Percentiles rank a stretch among this genome's conserved stretches.
phyloP scores from a whole-genome alignment of 768 basidiomycete genomes.

The Pleurotus eryngii region DNA sequence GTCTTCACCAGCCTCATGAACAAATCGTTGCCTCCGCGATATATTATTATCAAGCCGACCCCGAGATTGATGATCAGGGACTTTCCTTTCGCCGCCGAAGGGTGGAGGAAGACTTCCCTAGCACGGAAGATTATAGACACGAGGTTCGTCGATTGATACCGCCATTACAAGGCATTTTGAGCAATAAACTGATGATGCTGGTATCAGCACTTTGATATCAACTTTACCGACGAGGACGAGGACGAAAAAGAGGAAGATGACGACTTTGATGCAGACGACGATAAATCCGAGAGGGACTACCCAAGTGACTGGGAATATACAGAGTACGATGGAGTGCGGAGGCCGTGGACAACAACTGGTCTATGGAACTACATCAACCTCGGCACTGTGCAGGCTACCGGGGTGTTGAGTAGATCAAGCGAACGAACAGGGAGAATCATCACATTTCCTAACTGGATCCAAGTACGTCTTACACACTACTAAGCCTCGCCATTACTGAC shows the following conservation, averaged over 20 bases:
- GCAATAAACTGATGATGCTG: not conserved
- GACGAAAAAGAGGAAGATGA: not conserved
- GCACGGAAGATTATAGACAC: not conserved
- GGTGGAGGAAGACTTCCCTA: not conserved
- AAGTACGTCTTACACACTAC: not conserved
- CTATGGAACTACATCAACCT: not conserved
- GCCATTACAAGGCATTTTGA: not conserved
- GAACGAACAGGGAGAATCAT: slow-evolving; percentile 1
- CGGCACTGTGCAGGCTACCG: not conserved
- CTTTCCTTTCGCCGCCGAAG: slow-evolving; percentile 8
- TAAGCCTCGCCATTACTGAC: not conserved
- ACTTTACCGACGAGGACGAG: not conserved
- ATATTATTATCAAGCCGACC: slow-evolving; percentile 14
- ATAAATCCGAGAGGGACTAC: not conserved
- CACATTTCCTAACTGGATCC: slow-evolving; percentile 9
- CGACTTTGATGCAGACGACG: not conserved
- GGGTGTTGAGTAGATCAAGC: not conserved
- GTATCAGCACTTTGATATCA: not conserved
- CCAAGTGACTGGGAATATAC: not conserved
- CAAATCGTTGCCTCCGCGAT: slow-evolving; percentile 13
- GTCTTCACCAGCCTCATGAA: slow-evolving; percentile 12
- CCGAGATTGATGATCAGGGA: slow-evolving; percentile 7
- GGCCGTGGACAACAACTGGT: not conserved
- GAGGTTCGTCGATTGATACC: not conserved
- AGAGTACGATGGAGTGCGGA: not conserved